Evolutionary conservation across 345 rosid species (phyloP), one percentile per base, ranked within the genome.

Genomic region (Theobroma cacao): DNA sequence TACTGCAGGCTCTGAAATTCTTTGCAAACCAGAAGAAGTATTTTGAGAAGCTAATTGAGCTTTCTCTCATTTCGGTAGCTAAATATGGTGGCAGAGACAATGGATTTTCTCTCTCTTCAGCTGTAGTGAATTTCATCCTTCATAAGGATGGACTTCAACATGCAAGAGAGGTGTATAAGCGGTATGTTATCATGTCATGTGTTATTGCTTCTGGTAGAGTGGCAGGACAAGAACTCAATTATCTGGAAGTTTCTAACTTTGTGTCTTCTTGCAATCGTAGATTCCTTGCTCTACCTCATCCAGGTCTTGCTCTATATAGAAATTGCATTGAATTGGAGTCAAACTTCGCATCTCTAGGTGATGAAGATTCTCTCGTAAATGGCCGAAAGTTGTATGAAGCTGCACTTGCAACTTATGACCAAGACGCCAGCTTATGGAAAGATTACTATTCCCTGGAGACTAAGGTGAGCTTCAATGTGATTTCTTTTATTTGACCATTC

Each of bases 301-400:
- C 99, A 0, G 91, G 93, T 81, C 91, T 89, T 60, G 88, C 56
- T 33, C 84, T 92, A 41, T 90, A 86, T 81, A 85, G 69, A 90
- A 80, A 72, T 43, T 91, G 98, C 89, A 93, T 95, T 47, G 97
- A 94, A 75, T 79, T 95, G 85, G 99, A 95, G 87, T 77, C 79
- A 30, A 88, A 84, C 71, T 89, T 90, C 71, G 90, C 94, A 7
- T 88, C 88, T 15, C 40, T 43, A 41, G 93, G 95, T 34, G 85
- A 88, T 74, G 89, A 86, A 80, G 87, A 86, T 78, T 83, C 90
- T 75, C 90, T 94, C 28, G 83, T 17, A 64, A 89, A 84, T 73
- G 91, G 79, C 40, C 82, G 93, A 85, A 92, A 89, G 86, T 76
- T 96, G 43, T 96, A 88, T 75, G 99, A 91, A 74, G 86, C 97